A percentile compares a stretch with the other conserved stretches of the same genome.
phyloP scores from a whole-genome alignment of 331 rosid species.

The Prunus yedoensis region DNA sequence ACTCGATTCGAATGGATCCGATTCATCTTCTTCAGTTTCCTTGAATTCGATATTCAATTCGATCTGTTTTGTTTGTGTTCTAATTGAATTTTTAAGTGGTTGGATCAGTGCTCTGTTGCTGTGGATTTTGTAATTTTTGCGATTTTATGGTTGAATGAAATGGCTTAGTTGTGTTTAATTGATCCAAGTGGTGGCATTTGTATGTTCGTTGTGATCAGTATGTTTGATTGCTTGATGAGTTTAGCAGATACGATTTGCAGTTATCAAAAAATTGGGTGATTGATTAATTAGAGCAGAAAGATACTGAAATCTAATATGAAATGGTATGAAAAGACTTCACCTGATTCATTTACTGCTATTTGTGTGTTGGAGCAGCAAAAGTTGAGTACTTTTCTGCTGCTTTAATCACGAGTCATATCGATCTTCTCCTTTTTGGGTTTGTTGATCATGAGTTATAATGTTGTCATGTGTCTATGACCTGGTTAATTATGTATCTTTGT shows the following conservation, averaged over 20 bases:
- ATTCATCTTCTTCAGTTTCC: neutral
- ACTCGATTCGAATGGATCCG: conserved; percentile 18
- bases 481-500: neutral
- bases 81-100: neutral
- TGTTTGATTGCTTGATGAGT: neutral
- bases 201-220: neutral
- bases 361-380: too few relatives aligned
- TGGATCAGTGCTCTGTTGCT: neutral
- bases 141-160: neutral
- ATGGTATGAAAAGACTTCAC: too few relatives aligned
- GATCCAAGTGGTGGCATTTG: neutral
- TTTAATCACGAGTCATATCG: neutral
- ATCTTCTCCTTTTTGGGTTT: neutral
- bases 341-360: neutral
- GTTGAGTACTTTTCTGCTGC: neutral
- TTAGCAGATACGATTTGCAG: neutral
- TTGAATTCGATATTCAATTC: conserved; percentile 11
- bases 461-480: neutral
- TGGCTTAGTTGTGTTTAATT: neutral
- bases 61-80: conserved; percentile 3
- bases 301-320: neutral
- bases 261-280: neutral
- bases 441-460: neutral
- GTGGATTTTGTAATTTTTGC: neutral
- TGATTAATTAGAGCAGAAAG: neutral